Conservation (phyloP, 345 rosid genomes). For the Iberis pinnata region DNA sequence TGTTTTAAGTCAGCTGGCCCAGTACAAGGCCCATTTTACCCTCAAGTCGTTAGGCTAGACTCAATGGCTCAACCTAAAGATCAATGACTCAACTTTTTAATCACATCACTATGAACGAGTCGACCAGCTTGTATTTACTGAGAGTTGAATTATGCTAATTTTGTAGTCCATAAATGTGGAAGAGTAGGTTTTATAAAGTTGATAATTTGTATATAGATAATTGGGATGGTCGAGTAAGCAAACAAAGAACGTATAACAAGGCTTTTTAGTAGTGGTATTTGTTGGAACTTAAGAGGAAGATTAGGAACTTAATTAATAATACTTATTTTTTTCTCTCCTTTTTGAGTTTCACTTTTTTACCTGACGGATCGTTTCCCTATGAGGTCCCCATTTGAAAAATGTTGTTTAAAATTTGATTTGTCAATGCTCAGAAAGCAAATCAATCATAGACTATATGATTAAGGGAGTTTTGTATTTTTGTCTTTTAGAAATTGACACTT, state of each 20-base stretch:
- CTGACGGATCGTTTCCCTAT: slow-evolving; percentile 26
- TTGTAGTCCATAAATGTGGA: too few relatives aligned
- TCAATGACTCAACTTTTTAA: too few relatives aligned
- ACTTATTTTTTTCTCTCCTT: slow-evolving; percentile 6
- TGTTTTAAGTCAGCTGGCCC: too few relatives aligned
- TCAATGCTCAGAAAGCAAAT: slow-evolving; percentile 15
- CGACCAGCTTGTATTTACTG: too few relatives aligned
- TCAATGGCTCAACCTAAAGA: too few relatives aligned
- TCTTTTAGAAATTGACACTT: slow-evolving; percentile 23
- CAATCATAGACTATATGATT: slow-evolving; percentile 30
- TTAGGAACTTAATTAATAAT: neutral
- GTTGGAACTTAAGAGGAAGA: neutral
- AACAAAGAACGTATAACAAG: slow-evolving; percentile 11
- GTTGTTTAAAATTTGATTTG: slow-evolving; percentile 3
- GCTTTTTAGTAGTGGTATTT: slow-evolving; percentile 1
- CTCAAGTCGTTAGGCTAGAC: too few relatives aligned
- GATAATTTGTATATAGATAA: neutral
- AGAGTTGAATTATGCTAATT: too few relatives aligned
- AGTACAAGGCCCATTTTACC: too few relatives aligned
- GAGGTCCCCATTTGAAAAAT: slow-evolving; percentile 25
- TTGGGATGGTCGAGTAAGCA: neutral
- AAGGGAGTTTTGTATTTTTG: slow-evolving; percentile 19
- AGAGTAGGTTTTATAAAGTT: neutral
- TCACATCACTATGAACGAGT: too few relatives aligned
- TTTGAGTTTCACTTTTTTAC: slow-evolving; percentile 16